phyloP scores from a whole-genome alignment of 169 alveolate genomes.

The Eimeria praecox region DNA sequence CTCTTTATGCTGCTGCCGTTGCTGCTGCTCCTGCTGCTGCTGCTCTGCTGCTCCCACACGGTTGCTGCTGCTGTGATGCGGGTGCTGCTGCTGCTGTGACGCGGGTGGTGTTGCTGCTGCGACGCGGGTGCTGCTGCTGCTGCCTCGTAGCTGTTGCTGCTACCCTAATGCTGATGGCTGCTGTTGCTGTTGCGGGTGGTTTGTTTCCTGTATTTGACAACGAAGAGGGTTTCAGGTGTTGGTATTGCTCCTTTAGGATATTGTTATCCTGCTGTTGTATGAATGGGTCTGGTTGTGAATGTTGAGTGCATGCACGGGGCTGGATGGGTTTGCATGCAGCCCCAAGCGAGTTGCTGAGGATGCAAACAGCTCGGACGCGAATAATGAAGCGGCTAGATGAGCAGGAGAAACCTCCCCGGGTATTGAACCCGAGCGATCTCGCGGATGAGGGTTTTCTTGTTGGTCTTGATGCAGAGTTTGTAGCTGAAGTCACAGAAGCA shows the following conservation, averaged over 20 bases:
- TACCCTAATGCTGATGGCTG: too few species aligned
- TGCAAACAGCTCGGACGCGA: constrained; percentile 26
- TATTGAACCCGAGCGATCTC: background rate
- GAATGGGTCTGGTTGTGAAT: too few species aligned
- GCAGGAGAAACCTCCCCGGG: background rate
- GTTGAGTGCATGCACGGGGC: too few species aligned
- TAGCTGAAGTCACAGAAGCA: constrained; percentile 83
- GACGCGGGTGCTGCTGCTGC: constrained; percentile 4
- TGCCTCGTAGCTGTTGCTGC: constrained; percentile 16
- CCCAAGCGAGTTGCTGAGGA: constrained; percentile 61
- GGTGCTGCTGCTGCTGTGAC: background rate
- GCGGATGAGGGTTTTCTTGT: constrained; percentile 75
- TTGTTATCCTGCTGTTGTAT: background rate
- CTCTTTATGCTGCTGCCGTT: constrained; percentile 10
- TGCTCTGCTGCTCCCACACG: background rate
- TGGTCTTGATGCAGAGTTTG: constrained; percentile 86
- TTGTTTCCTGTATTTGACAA: background rate
- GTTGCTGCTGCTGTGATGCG: background rate
- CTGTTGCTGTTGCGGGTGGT: too few species aligned
- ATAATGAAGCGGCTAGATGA: background rate
- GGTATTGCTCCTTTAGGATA: background rate
- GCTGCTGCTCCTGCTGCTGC: background rate
- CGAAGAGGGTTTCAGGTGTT: too few species aligned
- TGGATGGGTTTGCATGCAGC: constrained; percentile 56
- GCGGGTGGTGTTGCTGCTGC: background rate